Conservation (phyloP, 441 rosid species). For the Adansonia gregorii region DNA sequence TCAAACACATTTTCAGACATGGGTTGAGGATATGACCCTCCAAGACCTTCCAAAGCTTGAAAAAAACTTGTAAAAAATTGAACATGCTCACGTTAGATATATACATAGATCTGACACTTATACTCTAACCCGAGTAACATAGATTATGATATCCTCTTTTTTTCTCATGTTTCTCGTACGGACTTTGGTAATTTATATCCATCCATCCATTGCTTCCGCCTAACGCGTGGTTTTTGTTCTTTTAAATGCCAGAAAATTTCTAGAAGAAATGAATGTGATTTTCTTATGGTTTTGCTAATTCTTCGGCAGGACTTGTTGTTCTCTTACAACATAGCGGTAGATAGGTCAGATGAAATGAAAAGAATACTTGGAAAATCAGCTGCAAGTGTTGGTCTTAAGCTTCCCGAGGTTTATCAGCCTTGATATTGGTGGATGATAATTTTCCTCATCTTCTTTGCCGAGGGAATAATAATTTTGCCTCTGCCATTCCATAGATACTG, state of each 20-base stretch:
- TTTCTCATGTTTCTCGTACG: neutral
- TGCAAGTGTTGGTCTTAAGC: conserved; percentile 88
- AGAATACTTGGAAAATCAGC: conserved; percentile 77
- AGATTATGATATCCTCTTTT: neutral
- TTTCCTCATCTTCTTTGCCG: conserved; percentile 17
- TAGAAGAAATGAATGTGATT: neutral
- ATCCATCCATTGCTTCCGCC: neutral
- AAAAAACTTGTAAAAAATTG: no score
- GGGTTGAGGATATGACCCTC: no score
- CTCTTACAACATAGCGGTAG: conserved; percentile 94
- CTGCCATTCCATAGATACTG: neutral
- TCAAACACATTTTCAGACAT: no score
- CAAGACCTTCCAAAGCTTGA: no score
- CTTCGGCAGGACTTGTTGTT: conserved; percentile 69
- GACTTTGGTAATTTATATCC: neutral
- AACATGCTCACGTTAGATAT: no score
- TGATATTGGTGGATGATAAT: conserved; percentile 26
- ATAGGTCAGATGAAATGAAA: conserved; percentile 84
- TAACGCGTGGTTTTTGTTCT: neutral
- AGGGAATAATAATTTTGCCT: conserved; percentile 10
- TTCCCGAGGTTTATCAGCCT: conserved; percentile 59
- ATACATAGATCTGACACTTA: no score
- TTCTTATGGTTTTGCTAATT: conserved; percentile 21
- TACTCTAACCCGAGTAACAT: no score
- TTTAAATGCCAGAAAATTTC: neutral